Evolutionary conservation across 129 eudicot genomes (phyloP), one percentile per base, ranked within the genome.

Genomic region (Centaurea solstitialis): DNA sequence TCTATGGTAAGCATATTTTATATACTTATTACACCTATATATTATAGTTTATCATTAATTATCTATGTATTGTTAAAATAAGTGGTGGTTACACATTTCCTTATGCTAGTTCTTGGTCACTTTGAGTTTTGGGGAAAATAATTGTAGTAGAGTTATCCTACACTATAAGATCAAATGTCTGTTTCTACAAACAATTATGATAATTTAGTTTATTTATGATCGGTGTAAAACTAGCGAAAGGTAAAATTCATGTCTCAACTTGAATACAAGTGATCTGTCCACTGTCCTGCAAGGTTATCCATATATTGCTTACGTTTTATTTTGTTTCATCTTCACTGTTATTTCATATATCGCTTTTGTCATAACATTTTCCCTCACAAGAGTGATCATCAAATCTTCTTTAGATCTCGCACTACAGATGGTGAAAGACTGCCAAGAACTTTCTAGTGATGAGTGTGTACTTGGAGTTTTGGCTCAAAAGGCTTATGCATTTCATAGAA

Each of bases 361-460:
- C 0, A 67, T 43, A 79, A 6, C 12, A 10, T 20, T 37, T 65
- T 15, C 26, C 11, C 72, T 79, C n/a, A 20, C 71, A 61, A 61
- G 33, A 69, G 82, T 28, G 30, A 43, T 9, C 18, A 6, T 59
- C 4, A 21, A 37, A 71, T 38, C 20, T 37, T 57, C 39, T 64
- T 39, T 47, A 88, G 91, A 85, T 68, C 57, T 88, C n/a, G 89
- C 85, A 30, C 17, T 88, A 72, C 18, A 72, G 45, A 85, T 88
- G 23, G 71, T 85, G 70, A 13, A 28, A 64, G 22, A 72, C 24
- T 0, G n/a, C 5, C 79, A 61, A 35, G 81, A 73, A 33, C 45
- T 77, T 73, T 78, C 76, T 50, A 73, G 72, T 45, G 82, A 17
- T 12, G 72, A 33, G 13, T 22, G 22, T 12, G 76, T 50, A 11